These are phyloP conservation scores for Ulota crispa DNA, from an alignment of 225 moss, liverwort and hornwort species.

Conservation along the genomic window DNA sequence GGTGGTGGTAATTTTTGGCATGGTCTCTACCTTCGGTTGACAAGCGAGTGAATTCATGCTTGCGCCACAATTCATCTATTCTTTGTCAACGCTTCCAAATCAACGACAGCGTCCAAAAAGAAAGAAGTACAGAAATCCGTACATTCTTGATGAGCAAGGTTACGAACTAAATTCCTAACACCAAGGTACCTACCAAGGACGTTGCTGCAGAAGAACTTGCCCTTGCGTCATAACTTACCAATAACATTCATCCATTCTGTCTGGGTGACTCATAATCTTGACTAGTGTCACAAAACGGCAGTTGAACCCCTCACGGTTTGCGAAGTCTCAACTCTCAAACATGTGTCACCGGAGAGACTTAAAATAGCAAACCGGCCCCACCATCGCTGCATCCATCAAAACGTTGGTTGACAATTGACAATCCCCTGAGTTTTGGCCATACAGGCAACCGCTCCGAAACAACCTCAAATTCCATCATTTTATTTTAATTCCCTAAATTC, in stretches of 20 bases:
- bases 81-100: background rate
- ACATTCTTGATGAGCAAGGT: background rate
- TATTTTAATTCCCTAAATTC: background rate
- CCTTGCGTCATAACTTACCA: background rate
- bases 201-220: background rate
- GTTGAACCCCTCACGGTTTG: background rate
- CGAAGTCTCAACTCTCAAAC: background rate
- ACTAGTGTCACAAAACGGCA: background rate
- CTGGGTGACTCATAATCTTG: background rate
- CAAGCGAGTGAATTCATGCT: background rate
- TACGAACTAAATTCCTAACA: too few species aligned
- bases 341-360: background rate
- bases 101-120: background rate
- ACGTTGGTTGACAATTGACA: background rate
- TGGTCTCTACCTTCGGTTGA: background rate
- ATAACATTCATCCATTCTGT: background rate
- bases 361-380: constrained; percentile 2
- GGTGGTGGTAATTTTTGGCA: background rate
- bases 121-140: background rate
- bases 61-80: background rate
- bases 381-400: background rate
- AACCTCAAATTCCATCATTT: background rate
- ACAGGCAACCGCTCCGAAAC: background rate
- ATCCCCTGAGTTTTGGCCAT: background rate
- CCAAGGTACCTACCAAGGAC: background rate